phyloP scores from a whole-genome alignment of 257 asterid species.

The Fraxinus pennsylvanica region DNA sequence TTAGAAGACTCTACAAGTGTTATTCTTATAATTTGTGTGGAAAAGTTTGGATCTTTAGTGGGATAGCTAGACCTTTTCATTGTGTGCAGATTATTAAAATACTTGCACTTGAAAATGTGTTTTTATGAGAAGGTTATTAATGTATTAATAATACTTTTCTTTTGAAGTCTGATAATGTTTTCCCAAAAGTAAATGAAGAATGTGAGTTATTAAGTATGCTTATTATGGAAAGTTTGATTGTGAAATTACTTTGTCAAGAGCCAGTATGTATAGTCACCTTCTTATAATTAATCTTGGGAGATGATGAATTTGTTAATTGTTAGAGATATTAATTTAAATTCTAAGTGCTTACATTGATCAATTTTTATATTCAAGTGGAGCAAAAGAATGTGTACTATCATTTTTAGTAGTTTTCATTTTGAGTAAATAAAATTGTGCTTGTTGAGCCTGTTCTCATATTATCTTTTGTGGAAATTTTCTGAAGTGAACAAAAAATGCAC shows the following conservation, averaged over 20 bases:
- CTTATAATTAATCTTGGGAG: background rate
- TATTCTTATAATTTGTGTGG: slow-evolving; percentile 19
- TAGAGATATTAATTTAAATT: background rate
- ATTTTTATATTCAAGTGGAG: background rate
- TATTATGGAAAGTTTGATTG: background rate
- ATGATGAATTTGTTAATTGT: background rate
- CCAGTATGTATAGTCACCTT: background rate
- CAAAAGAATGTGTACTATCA: background rate
- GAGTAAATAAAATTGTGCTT: background rate
- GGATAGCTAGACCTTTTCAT: background rate
- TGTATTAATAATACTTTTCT: background rate
- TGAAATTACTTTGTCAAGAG: background rate
- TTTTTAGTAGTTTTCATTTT: background rate
- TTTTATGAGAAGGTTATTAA: background rate
- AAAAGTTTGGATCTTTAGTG: slow-evolving; percentile 16
- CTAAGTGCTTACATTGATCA: background rate
- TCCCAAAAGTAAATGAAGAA: background rate
- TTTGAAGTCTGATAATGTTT: background rate
- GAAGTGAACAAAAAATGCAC: background rate
- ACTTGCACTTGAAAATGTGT: background rate
- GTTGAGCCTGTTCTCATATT: background rate
- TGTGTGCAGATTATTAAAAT: background rate
- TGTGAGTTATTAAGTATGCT: background rate
- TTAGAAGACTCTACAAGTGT: background rate
- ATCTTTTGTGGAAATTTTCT: background rate